A percentile compares a stretch with the other conserved stretches of the same genome.
phyloP scores from a whole-genome alignment of 2,329 filamentous ascomycete genomes.

The Clonostachys rhizophaga region DNA sequence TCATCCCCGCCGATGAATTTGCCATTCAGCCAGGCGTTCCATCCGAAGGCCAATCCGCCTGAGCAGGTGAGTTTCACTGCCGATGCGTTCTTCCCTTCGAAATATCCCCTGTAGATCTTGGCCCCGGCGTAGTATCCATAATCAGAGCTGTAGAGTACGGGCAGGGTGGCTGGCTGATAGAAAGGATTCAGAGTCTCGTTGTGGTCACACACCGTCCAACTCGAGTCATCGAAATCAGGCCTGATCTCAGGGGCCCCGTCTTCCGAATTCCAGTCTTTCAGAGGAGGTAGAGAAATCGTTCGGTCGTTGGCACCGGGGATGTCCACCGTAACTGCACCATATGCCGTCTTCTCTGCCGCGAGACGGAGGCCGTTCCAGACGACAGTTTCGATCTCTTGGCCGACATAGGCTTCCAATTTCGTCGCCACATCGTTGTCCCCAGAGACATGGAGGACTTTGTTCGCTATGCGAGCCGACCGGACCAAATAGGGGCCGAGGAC shows the following conservation, averaged over 20 bases:
- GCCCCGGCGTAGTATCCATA: constrained; percentile 66
- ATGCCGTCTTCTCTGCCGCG: too few species aligned
- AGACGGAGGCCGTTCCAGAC: too few species aligned
- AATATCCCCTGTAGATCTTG: constrained; percentile 62
- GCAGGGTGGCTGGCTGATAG: constrained; percentile 49
- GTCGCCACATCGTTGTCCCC: constrained; percentile 28
- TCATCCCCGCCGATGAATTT: constrained; percentile 53
- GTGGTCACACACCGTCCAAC: constrained; percentile 33
- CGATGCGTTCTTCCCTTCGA: constrained; percentile 24
- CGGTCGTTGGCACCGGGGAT: too few species aligned
- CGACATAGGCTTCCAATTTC: too few species aligned
- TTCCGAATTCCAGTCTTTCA: constrained; percentile 1
- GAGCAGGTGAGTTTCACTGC: constrained; percentile 51
- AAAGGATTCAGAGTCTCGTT: constrained; percentile 12
- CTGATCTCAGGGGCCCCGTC: constrained; percentile 11
- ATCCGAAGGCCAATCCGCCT: constrained; percentile 61
- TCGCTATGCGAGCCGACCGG: constrained; percentile 30
- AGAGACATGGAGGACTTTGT: constrained; percentile 28
- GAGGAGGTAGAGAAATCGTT: too few species aligned
- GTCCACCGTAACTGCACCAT: too few species aligned
- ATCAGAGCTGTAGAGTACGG: constrained; percentile 59
- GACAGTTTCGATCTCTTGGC: too few species aligned
- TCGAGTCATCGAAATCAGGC: constrained; percentile 26
- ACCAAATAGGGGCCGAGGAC: constrained; percentile 49
- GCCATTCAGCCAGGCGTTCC: constrained; percentile 56